Base-by-base conservation (phyloP, 2,329 filamentous ascomycete species). In the Aspergillus sp. region DNA sequence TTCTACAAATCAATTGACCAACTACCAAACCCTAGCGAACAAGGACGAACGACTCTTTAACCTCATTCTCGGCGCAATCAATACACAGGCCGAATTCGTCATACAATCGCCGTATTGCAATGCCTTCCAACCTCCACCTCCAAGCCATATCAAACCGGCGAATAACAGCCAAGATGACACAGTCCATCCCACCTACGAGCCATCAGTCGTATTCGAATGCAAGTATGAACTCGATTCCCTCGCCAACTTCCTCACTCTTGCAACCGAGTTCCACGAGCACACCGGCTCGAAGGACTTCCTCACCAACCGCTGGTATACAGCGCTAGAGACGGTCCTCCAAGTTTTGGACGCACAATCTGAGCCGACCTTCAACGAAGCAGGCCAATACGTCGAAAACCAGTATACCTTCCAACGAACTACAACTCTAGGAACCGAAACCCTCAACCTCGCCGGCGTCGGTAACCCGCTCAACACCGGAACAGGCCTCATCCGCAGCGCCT, bases 191-290 rank as follows among this genome's bases (percentile, higher is more conserved):
- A 81, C 82, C 0, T 98, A 96, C 70, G 92, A 98, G 69, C 89
- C 89, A 0, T 85, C 82, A 0, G 84, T 87, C 49, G 95, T 99
- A 3, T 99, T 97, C 64, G 95, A 99, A 76, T 99, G 95, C 84
- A 99, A 99, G 77, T 99, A 98, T 75, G 95, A 99, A 78, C 86
- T 99, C 20, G 95, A 99, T 76, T 97, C 93, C 8, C 82, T 99
- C 0, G 95, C 93, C 0, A 89, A 96, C 70, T 99, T 99, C 73
- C 82, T 99, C 5, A 86, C 89, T 0, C 78, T 99, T 2, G 85
- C 83, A 17, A 97, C 96, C 68, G 87, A 96, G 66, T 98, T 96
- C 75, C 83, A 95, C 76, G 85, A 89, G 40, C 83, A 90, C 69
- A 96, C 91, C 0, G 83, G 83, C 2, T 93, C 90, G 0, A 89